Evolutionary conservation across 148 eudicot species (phyloP), one percentile per base, ranked within the genome.

Genomic region (Nepenthes mirabilis): DNA sequence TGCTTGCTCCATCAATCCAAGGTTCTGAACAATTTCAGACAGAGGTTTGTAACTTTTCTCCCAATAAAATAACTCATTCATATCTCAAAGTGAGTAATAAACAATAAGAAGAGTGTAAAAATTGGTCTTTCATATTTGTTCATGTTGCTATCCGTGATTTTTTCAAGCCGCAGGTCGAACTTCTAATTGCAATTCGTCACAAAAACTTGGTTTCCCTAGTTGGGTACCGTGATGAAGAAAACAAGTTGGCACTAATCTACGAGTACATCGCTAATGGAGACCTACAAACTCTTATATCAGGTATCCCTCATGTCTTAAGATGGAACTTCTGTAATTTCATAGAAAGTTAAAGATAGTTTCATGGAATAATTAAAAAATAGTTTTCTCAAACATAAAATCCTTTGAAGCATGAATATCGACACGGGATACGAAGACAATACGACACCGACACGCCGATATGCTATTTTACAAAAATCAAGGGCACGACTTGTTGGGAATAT

Each of bases 261-360:
- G 88, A 83, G 65, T 77, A 69, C 62, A 77, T 83, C 82, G 78
- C 70, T 45, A 64, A 75, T 11, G 77, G 89, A 33, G 68, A 73
- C 66, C 63, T 83, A 59, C 63, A 65, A 57, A 57, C 13, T 50
- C 61, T 62, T 68, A 65, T 78, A 2, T 68, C 76, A 66, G 79
- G 85, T 72, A 9, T 11, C 14, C 52, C 14, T 47, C 1, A 2
- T 45, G 36, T 40, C 45, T 40, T 0, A 4, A 23, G 23, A 23
- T 23, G 23, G 23, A 23, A 23, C 23, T 23, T 23, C 23, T 23
- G 23, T 23, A 23, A 23, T 23, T 23, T 23, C 23, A 23, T 23
- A 23, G 23, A 23, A 23, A 23, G 23, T 23, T 23, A 23, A 23
- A 23, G 23, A 23, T 23, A 23, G 23, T 23, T 23, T 23, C 23